Evolutionary conservation across 1,284 basidiomycete species (phyloP), one percentile per base, ranked within the genome.

Genomic region (Cutaneotrichosporon arboriforme): DNA sequence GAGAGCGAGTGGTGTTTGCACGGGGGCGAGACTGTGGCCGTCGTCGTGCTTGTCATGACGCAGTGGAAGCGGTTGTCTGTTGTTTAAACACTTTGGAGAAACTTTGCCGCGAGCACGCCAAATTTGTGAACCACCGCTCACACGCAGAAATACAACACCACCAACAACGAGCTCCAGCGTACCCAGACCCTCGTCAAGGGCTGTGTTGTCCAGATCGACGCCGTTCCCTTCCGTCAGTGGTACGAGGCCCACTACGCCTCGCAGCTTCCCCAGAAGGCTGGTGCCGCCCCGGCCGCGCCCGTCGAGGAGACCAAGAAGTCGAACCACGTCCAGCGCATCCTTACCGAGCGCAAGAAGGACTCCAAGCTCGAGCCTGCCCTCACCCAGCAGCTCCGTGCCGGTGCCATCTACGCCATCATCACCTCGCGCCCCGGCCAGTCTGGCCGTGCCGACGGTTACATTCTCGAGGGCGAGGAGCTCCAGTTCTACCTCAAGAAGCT

Each of bases 121-220:
- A 38, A 21, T 18, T 45, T 45, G 33, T 35, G 17, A n/a, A 21
- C 17, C 26, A 10, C 10, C 17, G 33, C 33, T 34, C 9, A 34
- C 26, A 56, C 45, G 34, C 57, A 92, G 90, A 87, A 90, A 49
- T 97, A 97, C 84, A 97, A 97, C 77, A 84, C 93, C 46, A 92
- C 92, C 62, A 97, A 97, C 85, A 97, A 97, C 80, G 92, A 97
- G 80, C 84, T 97, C 72, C 92, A 97, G 74, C 89, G 92, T 73
- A 97, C 92, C 68, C 96, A 97, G 81, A 97, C 92, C 58, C 85
- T 97, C 57, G 92, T 97, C 74, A 96, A 93, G 82, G 81, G 84
- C 62, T 87, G 87, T 64, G 87, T 97, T 78, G 89, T 97, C 77
- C 91, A 96, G 77, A 76, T 97, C 70, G 92, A 97, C 80, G 92